phyloP scores from a whole-genome alignment of 2,329 filamentous ascomycete genomes.

The Neofusicoccum cordaticola region DNA sequence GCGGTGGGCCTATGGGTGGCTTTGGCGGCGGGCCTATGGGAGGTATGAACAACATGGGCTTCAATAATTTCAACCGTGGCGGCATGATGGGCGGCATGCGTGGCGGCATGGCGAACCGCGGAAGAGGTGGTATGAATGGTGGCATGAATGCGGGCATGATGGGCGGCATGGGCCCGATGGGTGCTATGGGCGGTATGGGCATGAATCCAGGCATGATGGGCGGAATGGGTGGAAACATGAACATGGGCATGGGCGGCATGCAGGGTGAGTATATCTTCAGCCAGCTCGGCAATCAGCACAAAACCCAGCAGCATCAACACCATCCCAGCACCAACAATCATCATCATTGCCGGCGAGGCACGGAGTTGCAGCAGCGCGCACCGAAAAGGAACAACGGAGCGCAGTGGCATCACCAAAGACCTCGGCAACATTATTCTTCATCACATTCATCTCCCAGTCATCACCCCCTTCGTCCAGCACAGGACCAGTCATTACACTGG shows the following conservation, averaged over 20 bases:
- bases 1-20: slow-evolving; percentile 29
- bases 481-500: neutral
- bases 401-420: neutral
- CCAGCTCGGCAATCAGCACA: neutral
- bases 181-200: slow-evolving; percentile 41
- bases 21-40: slow-evolving; percentile 18
- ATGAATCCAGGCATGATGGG: slow-evolving; percentile 41
- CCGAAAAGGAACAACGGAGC: neutral
- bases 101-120: slow-evolving; percentile 45
- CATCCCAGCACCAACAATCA: neutral
- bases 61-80: slow-evolving; percentile 41
- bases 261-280: slow-evolving; percentile 13
- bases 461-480: neutral
- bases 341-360: neutral
- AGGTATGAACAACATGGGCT: slow-evolving; percentile 30
- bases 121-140: slow-evolving; percentile 36
- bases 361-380: neutral
- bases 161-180: slow-evolving; percentile 41
- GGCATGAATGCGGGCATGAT: slow-evolving; percentile 29
- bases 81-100: slow-evolving; percentile 38
- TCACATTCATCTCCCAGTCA: neutral
- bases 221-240: slow-evolving; percentile 36
- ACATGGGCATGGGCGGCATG: slow-evolving; percentile 52
- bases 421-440: neutral
- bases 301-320: neutral